phyloP scores from a whole-genome alignment of 2,329 filamentous ascomycete species.

The Colletotrichum sp. region DNA sequence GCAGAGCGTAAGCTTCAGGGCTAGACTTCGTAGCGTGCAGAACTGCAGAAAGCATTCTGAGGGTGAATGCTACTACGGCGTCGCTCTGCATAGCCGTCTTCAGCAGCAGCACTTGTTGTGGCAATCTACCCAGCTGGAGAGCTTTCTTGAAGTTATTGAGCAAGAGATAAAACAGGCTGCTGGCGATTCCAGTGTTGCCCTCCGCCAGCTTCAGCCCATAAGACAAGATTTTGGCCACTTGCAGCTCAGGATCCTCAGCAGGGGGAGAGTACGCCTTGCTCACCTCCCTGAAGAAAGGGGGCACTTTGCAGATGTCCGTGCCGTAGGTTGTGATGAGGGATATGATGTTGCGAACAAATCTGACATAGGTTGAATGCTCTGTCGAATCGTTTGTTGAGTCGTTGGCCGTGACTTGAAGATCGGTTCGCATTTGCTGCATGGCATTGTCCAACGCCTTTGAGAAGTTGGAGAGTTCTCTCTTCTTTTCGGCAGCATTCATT shows the following conservation, averaged over 20 bases:
- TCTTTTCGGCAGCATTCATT: constrained; percentile 38
- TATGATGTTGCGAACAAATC: constrained; percentile 58
- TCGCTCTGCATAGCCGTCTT: constrained; percentile 52
- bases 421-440: constrained; percentile 61
- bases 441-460: constrained; percentile 46
- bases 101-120: constrained; percentile 51
- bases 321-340: constrained; percentile 60
- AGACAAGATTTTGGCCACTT: constrained; percentile 59
- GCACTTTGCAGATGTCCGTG: constrained; percentile 57
- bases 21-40: constrained; percentile 41
- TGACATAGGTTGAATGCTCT: constrained; percentile 53
- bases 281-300: constrained; percentile 62
- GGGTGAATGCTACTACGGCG: constrained; percentile 51
- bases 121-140: constrained; percentile 53
- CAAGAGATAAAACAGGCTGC: constrained; percentile 61
- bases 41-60: constrained; percentile 62
- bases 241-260: constrained; percentile 59
- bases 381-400: constrained; percentile 25
- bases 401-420: constrained; percentile 45
- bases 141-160: constrained; percentile 63
- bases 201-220: constrained; percentile 62
- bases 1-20: constrained; percentile 48
- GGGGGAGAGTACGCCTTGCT: constrained; percentile 62
- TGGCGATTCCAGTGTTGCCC: constrained; percentile 50
- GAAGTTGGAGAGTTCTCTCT: constrained; percentile 44